Evolutionary conservation across 163 green algal genomes (phyloP).

Genomic region (Scenedesmus sp.): DNA sequence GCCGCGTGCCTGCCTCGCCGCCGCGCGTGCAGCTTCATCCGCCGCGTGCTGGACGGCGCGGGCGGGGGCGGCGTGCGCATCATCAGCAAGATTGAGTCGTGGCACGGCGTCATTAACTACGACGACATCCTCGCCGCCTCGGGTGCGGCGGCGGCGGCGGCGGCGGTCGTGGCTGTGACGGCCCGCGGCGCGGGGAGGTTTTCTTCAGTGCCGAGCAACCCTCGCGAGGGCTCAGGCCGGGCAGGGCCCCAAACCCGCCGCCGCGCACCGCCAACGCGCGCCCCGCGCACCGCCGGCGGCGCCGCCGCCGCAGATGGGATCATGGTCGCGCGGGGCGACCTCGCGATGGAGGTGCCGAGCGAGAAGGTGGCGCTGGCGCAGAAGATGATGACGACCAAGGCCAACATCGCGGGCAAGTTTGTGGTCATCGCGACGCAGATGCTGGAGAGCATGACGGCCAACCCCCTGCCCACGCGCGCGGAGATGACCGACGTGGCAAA

Average conservation of each 20-base stretch:
- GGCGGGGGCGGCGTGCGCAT: slow-evolving; percentile 69
- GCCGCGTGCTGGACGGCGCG: slow-evolving; percentile 60
- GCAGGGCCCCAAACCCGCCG: no score
- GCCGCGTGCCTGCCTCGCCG: no score
- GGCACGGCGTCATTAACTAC: slow-evolving; percentile 77
- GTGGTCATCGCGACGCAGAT: slow-evolving; percentile 84
- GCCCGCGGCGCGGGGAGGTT: slow-evolving; percentile 61
- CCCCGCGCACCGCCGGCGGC: no score
- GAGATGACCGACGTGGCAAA: slow-evolving; percentile 86
- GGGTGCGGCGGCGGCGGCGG: slow-evolving; percentile 75
- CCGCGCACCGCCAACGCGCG: no score
- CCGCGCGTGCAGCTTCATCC: slow-evolving; percentile 50
- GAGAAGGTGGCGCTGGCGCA: slow-evolving; percentile 73
- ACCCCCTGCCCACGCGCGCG: slow-evolving; percentile 82
- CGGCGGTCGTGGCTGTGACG: slow-evolving; percentile 74
- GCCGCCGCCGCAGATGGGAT: slow-evolving; percentile 67
- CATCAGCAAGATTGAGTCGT: slow-evolving; percentile 91
- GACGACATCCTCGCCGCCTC: slow-evolving; percentile 76
- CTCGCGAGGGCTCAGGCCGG: no score
- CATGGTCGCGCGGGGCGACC: slow-evolving; percentile 77
- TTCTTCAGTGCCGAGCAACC: no score
- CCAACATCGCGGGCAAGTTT: slow-evolving; percentile 79
- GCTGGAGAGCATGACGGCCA: slow-evolving; percentile 88
- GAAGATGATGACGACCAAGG: slow-evolving; percentile 81
- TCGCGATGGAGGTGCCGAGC: slow-evolving; percentile 77